phyloP scores from a whole-genome alignment of 1,284 basidiomycete species.

The Ganoderma leucocontextum region DNA sequence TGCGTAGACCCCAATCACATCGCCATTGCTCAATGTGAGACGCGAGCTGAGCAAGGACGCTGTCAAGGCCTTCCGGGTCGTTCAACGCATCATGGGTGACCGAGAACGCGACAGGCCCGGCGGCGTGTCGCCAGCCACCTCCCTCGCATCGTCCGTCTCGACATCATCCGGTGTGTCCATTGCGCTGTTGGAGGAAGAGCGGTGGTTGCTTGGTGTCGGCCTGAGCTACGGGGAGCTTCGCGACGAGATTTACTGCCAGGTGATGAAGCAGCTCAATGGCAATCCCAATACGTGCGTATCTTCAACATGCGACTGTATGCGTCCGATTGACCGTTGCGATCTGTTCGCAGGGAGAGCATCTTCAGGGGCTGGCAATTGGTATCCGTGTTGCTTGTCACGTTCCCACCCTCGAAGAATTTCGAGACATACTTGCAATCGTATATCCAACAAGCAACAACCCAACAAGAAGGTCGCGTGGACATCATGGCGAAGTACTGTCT shows the following conservation, averaged over 20 bases:
- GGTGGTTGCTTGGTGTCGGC: constrained; percentile 85
- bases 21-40: constrained; percentile 74
- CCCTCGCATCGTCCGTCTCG: constrained; percentile 63
- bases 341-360: constrained; percentile 69
- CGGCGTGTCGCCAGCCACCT: constrained; percentile 44
- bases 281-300: constrained; percentile 79
- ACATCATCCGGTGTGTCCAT: constrained; percentile 43
- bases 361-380: constrained; percentile 93
- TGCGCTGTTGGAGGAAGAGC: constrained; percentile 70
- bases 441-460: constrained; percentile 71
- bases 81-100: constrained; percentile 93
- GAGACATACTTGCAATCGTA: constrained; percentile 83
- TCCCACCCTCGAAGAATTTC: constrained; percentile 92
- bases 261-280: constrained; percentile 88
- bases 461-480: constrained; percentile 79
- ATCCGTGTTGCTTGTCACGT: constrained; percentile 87
- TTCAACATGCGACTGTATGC: neutral
- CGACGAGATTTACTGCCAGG: constrained; percentile 92
- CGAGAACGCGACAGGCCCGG: constrained; percentile 69
- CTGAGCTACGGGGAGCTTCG: constrained; percentile 82
- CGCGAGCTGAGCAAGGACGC: constrained; percentile 78
- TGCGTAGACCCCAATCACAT: constrained; percentile 64
- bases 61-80: constrained; percentile 85
- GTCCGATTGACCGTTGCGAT: neutral
- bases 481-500: constrained; percentile 91